phyloP scores from a whole-genome alignment of 1,139 yeast species.

The Taphrina communis region DNA sequence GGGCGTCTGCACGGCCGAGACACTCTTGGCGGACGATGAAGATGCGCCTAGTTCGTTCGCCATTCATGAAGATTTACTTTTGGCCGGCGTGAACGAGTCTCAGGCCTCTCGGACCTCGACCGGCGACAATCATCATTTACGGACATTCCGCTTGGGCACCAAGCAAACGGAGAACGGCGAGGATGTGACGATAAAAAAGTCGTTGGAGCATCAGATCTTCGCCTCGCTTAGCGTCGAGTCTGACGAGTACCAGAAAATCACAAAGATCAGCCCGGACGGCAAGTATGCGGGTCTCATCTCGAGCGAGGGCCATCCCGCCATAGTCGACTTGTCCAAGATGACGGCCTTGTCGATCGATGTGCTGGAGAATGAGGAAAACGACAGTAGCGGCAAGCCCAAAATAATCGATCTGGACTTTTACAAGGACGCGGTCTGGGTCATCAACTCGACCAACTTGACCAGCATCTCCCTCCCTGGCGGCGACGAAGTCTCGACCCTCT shows the following conservation, averaged over 20 bases:
- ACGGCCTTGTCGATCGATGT: constrained; percentile 3
- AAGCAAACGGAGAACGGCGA: constrained; percentile 12
- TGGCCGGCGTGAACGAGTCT: constrained; percentile 37
- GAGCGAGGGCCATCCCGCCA: constrained; percentile 29
- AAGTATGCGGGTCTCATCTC: constrained; percentile 32
- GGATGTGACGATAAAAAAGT: constrained; percentile 8
- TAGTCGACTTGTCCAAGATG: constrained; percentile 18
- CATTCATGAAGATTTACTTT: constrained; percentile 23
- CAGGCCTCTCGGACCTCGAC: constrained; percentile 14
- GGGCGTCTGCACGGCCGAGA: constrained; percentile 22
- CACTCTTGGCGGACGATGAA: constrained; percentile 31
- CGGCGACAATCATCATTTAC: constrained; percentile 34
- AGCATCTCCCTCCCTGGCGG: constrained; percentile 13
- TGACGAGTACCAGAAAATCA: constrained; percentile 37
- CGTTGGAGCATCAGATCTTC: constrained; percentile 22
- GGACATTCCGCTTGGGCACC: constrained; percentile 23
- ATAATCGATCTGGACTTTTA: constrained; percentile 27
- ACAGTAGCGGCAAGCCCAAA: not conserved
- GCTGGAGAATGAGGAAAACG: not conserved
- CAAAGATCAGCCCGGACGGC: constrained; percentile 29
- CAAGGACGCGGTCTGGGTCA: constrained; percentile 24
- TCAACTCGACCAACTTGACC: not conserved
- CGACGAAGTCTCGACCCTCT: constrained; percentile 12
- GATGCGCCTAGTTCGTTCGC: constrained; percentile 38
- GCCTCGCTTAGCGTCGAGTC: constrained; percentile 14